These are phyloP conservation scores for Sarocladium kiliense DNA, from an alignment of 2,329 filamentous ascomycete species.

Conservation along the genomic window DNA sequence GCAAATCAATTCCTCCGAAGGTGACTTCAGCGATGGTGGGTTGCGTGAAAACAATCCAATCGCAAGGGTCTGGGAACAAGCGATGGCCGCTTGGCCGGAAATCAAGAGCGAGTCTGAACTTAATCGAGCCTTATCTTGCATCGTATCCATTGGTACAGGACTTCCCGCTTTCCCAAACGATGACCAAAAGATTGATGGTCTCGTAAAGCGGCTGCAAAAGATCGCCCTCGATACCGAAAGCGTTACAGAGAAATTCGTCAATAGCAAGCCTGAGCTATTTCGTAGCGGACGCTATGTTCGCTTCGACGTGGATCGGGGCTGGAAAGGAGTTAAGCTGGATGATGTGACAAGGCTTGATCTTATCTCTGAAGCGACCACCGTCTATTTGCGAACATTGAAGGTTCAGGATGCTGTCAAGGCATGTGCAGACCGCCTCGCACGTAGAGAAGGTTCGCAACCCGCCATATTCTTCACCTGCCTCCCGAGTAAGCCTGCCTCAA, in stretches of 20 bases:
- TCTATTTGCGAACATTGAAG: too few species aligned
- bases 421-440: too few species aligned
- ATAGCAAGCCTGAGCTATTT: conserved; percentile 24
- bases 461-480: too few species aligned
- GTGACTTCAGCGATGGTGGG: conserved; percentile 33
- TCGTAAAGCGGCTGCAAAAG: conserved; percentile 13
- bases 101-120: conserved; percentile 11
- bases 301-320: conserved; percentile 36
- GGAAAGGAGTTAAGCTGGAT: conserved; percentile 35
- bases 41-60: conserved; percentile 38
- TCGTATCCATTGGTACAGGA: conserved; percentile 36
- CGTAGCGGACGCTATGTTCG: conserved; percentile 31
- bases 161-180: conserved; percentile 22
- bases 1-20: too few species aligned
- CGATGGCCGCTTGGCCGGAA: conserved; percentile 26
- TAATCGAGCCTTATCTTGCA: conserved; percentile 24
- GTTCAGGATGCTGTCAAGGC: too few species aligned
- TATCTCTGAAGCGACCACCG: conserved; percentile 16
- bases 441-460: too few species aligned
- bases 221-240: conserved; percentile 32
- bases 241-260: conserved; percentile 26
- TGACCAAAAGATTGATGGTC: background rate
- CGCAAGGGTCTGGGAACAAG: conserved; percentile 32
- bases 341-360: conserved; percentile 16
- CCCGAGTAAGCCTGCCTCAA: too few species aligned